Conservation (phyloP, 805 yeast genomes). For the Jamesozyma piceae region DNA sequence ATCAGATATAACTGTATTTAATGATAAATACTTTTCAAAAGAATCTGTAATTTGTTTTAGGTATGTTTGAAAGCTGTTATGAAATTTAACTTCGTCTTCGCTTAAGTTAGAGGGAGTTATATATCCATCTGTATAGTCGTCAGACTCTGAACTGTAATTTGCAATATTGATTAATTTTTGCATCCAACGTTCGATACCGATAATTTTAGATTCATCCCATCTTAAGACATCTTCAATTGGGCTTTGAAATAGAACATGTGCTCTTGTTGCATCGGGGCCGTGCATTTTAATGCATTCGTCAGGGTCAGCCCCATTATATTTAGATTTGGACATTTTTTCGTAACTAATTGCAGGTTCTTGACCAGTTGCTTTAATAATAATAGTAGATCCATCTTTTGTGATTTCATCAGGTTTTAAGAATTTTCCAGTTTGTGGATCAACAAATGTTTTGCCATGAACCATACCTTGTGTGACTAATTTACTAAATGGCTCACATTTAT, state of each 20-base stretch:
- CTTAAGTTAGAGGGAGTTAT: conserved; percentile 18
- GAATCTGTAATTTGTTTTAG: conserved; percentile 48
- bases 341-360: conserved; percentile 44
- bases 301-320: conserved; percentile 91
- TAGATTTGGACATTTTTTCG: conserved; percentile 96
- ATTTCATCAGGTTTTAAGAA: conserved; percentile 76
- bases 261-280: conserved; percentile 93
- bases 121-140: conserved; percentile 5
- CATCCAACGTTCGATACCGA: conserved; percentile 85
- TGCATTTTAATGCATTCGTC: conserved; percentile 57
- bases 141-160: conserved; percentile 3
- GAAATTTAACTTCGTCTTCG: conserved; percentile 44
- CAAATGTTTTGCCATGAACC: conserved; percentile 88
- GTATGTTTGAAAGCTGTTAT: conserved; percentile 45
- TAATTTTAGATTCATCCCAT: conserved; percentile 86
- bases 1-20: conserved; percentile 83
- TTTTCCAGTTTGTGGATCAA: conserved; percentile 61
- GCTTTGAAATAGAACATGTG: conserved; percentile 86
- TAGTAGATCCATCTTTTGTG: conserved; percentile 36
- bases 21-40: conserved; percentile 45
- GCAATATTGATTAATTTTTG: conserved; percentile 38
- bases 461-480: conserved; percentile 88
- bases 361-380: conserved; percentile 40
- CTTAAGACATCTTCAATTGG: conserved; percentile 72
- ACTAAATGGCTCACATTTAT: conserved; percentile 70